Base-by-base conservation (phyloP, 805 yeast species). In the Debaryomyces tyrocola region DNA sequence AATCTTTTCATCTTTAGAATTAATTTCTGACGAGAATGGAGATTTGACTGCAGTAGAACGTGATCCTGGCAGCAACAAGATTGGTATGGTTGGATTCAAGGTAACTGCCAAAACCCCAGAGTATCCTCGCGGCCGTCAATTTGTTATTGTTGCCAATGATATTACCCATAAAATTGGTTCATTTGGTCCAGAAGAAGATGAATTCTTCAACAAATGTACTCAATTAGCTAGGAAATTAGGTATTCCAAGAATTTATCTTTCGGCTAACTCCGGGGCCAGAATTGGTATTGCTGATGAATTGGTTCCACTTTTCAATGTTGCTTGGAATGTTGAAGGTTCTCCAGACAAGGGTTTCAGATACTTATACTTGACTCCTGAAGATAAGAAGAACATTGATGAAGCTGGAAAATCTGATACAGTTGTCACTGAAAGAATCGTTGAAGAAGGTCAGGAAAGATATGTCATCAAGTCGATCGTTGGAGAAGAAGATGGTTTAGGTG, bases 191-290 rank as follows among this genome's bases (percentile, higher is more conserved):
- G 85, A 80, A 59, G 99, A 94, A 73, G 99, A 94, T 72, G 77
- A 75, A 46, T 94, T 85, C 76, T 94, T 94, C 79, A 82, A 88
- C 76, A 84, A 85, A 64, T 96, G 91, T 54, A 94, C 99, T 31
- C 95, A 90, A 62, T 79, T 84, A 56, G 97, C 98, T 29, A 82
- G 96, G 73, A 77, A 81, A 63, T 78, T 84, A 54, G 99, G 99
- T 50, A 84, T 94, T 57, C 99, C 99, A 63, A 80, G 99, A 74
- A 81, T 94, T 47, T 94, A 94, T 72, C 77, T 94, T 57, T 89
- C 97, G 58, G 99, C 99, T 24, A 94, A 94, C 80, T 91, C 98
- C 50, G 99, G 99, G 78, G 99, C 99, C 40, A 84, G 99, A 77
- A 88, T 94, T 53, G 99, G 99, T 63, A 82, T 94, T 66, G 99